Evolutionary conservation across 768 basidiomycete species (phyloP), one percentile per base, ranked within the genome.

Genomic region (Coprinopsis sp.): DNA sequence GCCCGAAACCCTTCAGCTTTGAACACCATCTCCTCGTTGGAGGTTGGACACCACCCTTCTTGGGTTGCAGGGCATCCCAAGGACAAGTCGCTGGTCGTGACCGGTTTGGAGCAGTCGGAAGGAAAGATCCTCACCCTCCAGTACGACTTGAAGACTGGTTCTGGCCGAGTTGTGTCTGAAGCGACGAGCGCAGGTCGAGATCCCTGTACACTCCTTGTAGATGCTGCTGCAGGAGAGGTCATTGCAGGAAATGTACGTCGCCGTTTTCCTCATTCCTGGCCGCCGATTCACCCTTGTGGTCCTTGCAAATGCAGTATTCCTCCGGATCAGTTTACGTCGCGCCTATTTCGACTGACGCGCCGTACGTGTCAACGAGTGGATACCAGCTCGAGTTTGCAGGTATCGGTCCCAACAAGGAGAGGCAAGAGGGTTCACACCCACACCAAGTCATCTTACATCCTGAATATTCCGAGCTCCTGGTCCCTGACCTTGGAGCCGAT

Each of bases 401-500:
- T 1, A 67, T 70, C 0, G 87, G 90, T 1, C 87, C 87, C 1
- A 73, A 87, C 58, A 56, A 59, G 5, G 74, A 75, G 16, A 75
- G 91, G 27, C 91, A 93, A 59, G 76, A 81, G 46, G 63, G 67
- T 4, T 73, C 88, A 3, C 91, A 93, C 58, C 85, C 87, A 0
- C 91, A 92, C 64, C 85, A 91, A 56, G 78, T 82, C 27, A 56
- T 74, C 47, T 56, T 81, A 12, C 72, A 77, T 31, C 62, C 72
- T 24, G 62, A 67, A 14, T 67, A 72, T 38, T 57, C 68, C 22
- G 84, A 87, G 52, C 64, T 91, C 11, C 71, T 90, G 34, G 71
- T 89, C 1, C 80, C 87, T 1, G 88, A 92, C 61, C 68, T 93
- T 5, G 90, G 90, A 3, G 72, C 77, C 2, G 91, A 92, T 59